Evolutionary conservation across 306 rosid species (phyloP), one percentile per base, ranked within the genome.

Genomic region (Dryas drummondii): DNA sequence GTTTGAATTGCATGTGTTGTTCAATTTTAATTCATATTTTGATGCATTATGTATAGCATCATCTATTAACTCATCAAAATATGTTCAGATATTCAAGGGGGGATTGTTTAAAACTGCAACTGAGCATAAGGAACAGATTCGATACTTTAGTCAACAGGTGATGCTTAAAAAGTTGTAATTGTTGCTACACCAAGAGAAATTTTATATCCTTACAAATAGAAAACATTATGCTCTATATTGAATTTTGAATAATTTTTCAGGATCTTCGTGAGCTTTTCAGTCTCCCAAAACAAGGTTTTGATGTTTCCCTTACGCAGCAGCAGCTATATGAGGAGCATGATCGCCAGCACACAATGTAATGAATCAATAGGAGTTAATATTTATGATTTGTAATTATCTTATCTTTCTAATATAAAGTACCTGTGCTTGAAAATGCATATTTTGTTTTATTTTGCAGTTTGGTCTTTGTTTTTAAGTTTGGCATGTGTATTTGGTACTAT

Each of bases 61-160:
- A 68, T 66, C 14, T 62, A 72, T 74, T 79, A 50, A 79, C 70
- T 52, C 60, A 50, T 66, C 71, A 67, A 65, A 60, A 71, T 66
- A 27, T 54, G 54, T 72, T 64, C 82, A 93, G 98, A 84, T 93
- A 56, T 91, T 61, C 63, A 93, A 93, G 61, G 98, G 98, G 6
- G 97, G 98, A 5, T 77, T 94, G 59, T 91, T 94, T 84, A 94
- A 79, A 91, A 90, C 94, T 14, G 97, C 96, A 72, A 91, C 97
- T 9, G 97, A 94, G 89, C 91, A 94, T 64, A 94, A 91, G 85
- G 98, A 91, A 71, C 98, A 94, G 86, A 88, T 84, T 46, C 88
- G 98, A 48, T 94, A 94, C 81, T 94, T 94, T 32, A 84, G 96
- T 85, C 98, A 91, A 82, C 96, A 91, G 96, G 98, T 94, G 83